Evolutionary conservation across 2,329 filamentous ascomycete genomes (phyloP).

Genomic region (Fonsecaea erecta): DNA sequence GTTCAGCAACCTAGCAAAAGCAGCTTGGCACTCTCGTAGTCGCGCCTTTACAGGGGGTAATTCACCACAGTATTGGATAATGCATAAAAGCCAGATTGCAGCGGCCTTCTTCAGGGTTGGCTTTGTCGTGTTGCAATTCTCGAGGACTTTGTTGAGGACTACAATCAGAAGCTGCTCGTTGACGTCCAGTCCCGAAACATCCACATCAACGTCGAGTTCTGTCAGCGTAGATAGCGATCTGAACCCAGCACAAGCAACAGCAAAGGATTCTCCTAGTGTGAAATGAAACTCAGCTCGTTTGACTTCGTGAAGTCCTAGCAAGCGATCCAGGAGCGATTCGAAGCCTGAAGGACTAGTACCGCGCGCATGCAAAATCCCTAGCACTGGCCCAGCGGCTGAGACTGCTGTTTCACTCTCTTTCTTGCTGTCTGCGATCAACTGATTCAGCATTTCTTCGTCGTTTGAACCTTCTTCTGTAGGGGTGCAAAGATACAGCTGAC

Average conservation of each 20-base stretch:
- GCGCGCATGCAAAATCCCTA: constrained; percentile 50
- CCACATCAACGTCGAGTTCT: constrained; percentile 72
- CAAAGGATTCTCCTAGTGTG: constrained; percentile 84
- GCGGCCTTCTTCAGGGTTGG: constrained; percentile 89
- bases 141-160: constrained; percentile 73
- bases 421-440: constrained; percentile 71
- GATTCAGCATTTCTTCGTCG: constrained; percentile 60
- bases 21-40: constrained; percentile 77
- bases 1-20: constrained; percentile 84
- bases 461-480: constrained; percentile 37
- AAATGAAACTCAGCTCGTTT: constrained; percentile 89
- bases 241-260: constrained; percentile 79
- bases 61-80: constrained; percentile 88
- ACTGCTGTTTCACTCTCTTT: constrained; percentile 83
- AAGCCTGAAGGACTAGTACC: constrained; percentile 43
- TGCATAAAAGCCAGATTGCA: constrained; percentile 90
- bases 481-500: constrained; percentile 65
- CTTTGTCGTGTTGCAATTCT: constrained; percentile 80
- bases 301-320: constrained; percentile 81
- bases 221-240: constrained; percentile 77
- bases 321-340: constrained; percentile 63
- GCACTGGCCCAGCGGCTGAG: constrained; percentile 73
- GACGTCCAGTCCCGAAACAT: constrained; percentile 45
- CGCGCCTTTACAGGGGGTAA: constrained; percentile 69
- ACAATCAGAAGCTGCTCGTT: constrained; percentile 52